Evolutionary conservation across 1,284 basidiomycete species (phyloP), one percentile per base, ranked within the genome.

Genomic region (Cutaneotrichosporon sp.): DNA sequence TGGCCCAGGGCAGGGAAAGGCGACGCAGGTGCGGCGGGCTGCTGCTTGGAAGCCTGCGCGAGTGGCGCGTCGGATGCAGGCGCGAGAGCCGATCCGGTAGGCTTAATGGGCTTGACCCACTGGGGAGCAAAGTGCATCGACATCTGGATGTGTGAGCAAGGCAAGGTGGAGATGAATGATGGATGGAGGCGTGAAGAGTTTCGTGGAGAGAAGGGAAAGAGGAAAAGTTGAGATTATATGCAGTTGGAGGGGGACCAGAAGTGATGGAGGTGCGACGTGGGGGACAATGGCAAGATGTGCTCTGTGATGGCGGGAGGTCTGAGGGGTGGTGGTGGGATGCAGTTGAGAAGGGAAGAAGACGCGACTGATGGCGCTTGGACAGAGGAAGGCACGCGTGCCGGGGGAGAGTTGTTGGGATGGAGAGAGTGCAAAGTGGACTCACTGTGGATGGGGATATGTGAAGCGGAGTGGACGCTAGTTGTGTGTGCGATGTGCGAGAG

Each of bases 91-190:
- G 72, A 68, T 31, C 74, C 75, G 52, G 75, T 67, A 22, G 76
- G 75, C 65, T 78, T 78, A 72, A 78, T 77, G 66, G 76, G 74
- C 62, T 77, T 77, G 67, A 73, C 73, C 75, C 75, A 78, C 70
- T 78, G 76, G 62, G 76, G 76, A 55, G 75, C 76, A 65, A 78
- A 78, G 67, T 78, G 76, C 62, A 78, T 77, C 42, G 76, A 78
- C 76, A 78, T 77, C 72, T 75, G 63, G 24, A 18, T 3, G 47
- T 50, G 47, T 31, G 47, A 50, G 47, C 27, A 27, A 25, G 47
- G 18, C 14, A 29, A 24, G 33, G 45, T 50, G 55, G 13, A 27
- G 43, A 20, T 54, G 31, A 33, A 13, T 8, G 13, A 25, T 31
- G 24, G n/a, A 18, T 52, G 25, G 50, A 25, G 20, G 22, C 45